These are phyloP conservation scores for Phoenix roebelenii DNA, from an alignment of 176 grass and related monocot genomes.

Conservation along the genomic window DNA sequence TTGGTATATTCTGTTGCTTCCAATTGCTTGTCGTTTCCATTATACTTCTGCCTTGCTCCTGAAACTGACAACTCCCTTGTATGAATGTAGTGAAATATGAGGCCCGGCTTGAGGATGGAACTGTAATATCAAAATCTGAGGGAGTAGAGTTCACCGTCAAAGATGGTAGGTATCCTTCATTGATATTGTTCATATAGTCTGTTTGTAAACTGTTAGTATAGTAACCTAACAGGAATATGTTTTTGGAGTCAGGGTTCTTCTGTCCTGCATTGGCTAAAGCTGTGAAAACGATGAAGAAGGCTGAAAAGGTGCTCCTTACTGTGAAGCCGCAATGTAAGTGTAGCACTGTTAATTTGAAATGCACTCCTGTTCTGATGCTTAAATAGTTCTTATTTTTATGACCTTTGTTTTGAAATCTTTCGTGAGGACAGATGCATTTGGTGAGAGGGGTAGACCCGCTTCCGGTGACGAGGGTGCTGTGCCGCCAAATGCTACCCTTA, in stretches of 20 bases:
- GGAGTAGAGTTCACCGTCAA: slow-evolving; percentile 68
- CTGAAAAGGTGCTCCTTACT: slow-evolving; percentile 58
- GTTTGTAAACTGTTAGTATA: no score
- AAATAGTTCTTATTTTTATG: no score
- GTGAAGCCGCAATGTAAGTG: slow-evolving; percentile 61
- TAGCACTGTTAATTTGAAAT: background rate
- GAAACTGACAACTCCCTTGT: background rate
- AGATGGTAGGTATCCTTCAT: slow-evolving; percentile 30
- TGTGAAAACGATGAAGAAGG: slow-evolving; percentile 83
- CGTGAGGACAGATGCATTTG: slow-evolving; percentile 53
- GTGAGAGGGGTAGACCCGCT: slow-evolving; percentile 34
- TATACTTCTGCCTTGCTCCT: no score
- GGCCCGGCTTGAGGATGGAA: slow-evolving; percentile 60
- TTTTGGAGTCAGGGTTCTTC: slow-evolving; percentile 47
- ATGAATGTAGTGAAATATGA: slow-evolving; percentile 64
- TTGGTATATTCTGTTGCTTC: slow-evolving; percentile 30
- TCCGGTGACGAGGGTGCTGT: slow-evolving; percentile 36
- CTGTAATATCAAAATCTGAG: slow-evolving; percentile 61
- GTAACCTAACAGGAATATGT: background rate
- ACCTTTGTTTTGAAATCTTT: no score
- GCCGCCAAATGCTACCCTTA: slow-evolving; percentile 43
- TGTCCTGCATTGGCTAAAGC: slow-evolving; percentile 65
- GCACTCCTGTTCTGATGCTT: background rate
- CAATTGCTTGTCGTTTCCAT: no score
- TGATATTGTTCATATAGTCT: no score